Evolutionary conservation across 495 filamentous ascomycete genomes (phyloP).

Genomic region (Hypoxylon perforatum): DNA sequence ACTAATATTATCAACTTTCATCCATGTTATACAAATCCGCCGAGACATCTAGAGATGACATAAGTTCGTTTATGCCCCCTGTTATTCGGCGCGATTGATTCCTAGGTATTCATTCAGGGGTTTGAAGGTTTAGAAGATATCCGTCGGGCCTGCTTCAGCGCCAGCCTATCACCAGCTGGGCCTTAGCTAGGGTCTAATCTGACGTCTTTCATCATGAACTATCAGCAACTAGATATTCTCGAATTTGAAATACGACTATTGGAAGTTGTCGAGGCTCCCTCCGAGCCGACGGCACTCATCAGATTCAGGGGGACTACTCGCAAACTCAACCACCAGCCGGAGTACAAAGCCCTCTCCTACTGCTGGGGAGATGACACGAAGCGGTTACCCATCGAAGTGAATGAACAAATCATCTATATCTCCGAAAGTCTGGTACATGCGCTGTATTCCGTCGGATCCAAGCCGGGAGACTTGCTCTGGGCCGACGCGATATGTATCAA

Average conservation of each 20-base stretch:
- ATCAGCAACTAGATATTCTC: constrained; percentile 4
- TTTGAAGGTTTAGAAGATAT: no score
- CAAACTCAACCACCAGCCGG: constrained; percentile 5
- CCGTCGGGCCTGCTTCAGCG: no score
- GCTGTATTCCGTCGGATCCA: background rate
- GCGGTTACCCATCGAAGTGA: background rate
- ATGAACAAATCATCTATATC: background rate
- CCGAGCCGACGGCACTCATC: background rate
- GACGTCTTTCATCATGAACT: background rate
- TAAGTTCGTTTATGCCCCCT: no score
- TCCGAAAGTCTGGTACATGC: constrained; percentile 5
- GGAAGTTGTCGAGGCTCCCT: background rate
- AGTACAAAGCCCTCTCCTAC: constrained; percentile 22
- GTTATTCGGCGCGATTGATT: no score
- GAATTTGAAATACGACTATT: constrained; percentile 16
- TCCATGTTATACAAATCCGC: no score
- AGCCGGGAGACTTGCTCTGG: constrained; percentile 15
- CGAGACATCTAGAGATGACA: no score
- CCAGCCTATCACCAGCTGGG: no score
- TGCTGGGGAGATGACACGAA: constrained; percentile 14
- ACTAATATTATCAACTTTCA: no score
- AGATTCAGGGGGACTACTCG: constrained; percentile 4
- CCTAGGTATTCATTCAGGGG: no score
- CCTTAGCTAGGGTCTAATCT: no score
- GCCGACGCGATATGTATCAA: constrained; percentile 45